These are phyloP conservation scores for Pleodorina starrii DNA, from an alignment of 139 green algal species.

Conservation along the genomic window DNA sequence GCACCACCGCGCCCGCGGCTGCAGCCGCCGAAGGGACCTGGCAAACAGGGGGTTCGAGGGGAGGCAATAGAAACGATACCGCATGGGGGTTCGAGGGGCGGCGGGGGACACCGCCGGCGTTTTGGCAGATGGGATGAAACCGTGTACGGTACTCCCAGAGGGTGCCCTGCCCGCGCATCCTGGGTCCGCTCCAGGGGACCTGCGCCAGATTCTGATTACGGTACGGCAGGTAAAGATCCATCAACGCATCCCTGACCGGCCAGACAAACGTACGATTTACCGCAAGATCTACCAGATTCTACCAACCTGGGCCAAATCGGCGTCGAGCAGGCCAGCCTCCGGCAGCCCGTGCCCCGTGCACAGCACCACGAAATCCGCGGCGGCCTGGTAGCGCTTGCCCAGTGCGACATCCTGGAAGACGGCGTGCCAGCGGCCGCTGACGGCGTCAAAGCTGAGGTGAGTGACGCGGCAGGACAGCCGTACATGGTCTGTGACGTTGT, in stretches of 20 bases:
- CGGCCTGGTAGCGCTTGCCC: neutral
- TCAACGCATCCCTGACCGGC: neutral
- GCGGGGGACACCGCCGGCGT: neutral
- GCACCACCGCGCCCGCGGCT: neutral
- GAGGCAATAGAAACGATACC: too few species aligned
- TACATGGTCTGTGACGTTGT: slow-evolving; percentile 2
- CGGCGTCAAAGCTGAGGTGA: neutral
- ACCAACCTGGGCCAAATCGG: neutral
- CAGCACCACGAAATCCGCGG: slow-evolving; percentile 30
- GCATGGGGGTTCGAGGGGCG: neutral
- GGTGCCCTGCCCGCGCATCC: too few species aligned
- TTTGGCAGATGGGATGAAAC: neutral
- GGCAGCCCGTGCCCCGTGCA: neutral
- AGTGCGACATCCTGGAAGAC: neutral
- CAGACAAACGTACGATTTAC: too few species aligned
- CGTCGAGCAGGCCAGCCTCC: neutral
- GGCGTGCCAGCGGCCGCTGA: neutral
- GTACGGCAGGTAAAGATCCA: neutral
- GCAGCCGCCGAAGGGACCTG: neutral
- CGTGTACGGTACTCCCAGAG: neutral
- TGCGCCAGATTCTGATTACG: neutral
- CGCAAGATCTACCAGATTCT: too few species aligned
- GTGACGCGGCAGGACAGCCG: neutral
- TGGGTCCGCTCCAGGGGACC: neutral
- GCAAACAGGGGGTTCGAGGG: neutral